Conservation (phyloP, 2,329 filamentous ascomycete species). For the Apiospora aurea region DNA sequence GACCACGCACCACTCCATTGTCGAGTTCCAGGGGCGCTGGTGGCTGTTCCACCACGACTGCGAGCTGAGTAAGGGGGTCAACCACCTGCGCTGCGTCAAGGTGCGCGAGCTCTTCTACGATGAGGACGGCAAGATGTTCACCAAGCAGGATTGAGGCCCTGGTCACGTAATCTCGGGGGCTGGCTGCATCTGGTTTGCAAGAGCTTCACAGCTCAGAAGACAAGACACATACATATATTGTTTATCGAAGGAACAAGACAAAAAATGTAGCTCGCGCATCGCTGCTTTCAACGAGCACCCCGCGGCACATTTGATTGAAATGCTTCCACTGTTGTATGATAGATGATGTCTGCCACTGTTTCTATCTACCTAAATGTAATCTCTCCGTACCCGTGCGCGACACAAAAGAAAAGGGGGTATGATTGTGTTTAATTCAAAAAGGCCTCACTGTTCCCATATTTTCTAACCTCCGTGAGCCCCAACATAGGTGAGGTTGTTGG, state of each 20-base stretch:
- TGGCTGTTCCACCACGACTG: constrained; percentile 82
- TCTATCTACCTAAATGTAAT: background rate
- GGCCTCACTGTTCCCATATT: background rate
- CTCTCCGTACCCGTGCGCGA: background rate
- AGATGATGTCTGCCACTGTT: background rate
- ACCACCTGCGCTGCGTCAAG: constrained; percentile 77
- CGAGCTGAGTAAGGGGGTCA: constrained; percentile 70
- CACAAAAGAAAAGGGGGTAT: constrained; percentile 11
- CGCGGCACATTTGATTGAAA: background rate
- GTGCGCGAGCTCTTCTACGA: constrained; percentile 78
- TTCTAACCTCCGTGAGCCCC: background rate
- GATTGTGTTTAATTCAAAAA: constrained; percentile 15
- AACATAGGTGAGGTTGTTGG: background rate
- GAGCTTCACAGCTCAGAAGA: background rate
- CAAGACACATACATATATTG: background rate
- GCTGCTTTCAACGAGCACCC: background rate
- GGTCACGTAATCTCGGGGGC: background rate
- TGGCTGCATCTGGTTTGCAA: background rate
- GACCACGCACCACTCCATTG: constrained; percentile 84
- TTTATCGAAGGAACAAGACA: background rate
- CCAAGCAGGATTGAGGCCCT: constrained; percentile 43
- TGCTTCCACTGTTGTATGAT: background rate
- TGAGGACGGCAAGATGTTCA: constrained; percentile 65
- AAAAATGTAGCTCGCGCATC: background rate
- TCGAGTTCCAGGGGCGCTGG: constrained; percentile 75